These are phyloP conservation scores for Aspergillus transmontanensis DNA, from an alignment of 2,329 filamentous ascomycete genomes.

Conservation along the genomic window DNA sequence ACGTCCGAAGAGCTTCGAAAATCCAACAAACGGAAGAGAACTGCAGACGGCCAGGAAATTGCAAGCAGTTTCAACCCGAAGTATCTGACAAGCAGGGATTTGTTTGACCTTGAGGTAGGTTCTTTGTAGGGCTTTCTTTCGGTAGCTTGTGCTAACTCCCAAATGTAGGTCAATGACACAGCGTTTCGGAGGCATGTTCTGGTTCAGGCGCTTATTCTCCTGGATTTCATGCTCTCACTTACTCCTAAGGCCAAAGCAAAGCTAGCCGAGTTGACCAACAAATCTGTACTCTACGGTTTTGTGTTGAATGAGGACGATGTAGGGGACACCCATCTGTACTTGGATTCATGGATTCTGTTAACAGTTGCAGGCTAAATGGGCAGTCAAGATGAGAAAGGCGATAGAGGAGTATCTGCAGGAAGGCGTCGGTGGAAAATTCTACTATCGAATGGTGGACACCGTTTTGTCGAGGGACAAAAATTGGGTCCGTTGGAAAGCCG, in stretches of 20 bases:
- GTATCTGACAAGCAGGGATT: conserved; percentile 93
- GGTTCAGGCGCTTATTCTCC: conserved; percentile 89
- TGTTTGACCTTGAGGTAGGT: conserved; percentile 89
- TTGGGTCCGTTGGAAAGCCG: conserved; percentile 98
- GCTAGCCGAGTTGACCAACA: conserved; percentile 73
- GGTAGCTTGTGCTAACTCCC: conserved; percentile 23
- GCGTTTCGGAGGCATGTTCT: conserved; percentile 93
- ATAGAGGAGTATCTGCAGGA: conserved; percentile 84
- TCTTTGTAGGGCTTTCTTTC: neutral
- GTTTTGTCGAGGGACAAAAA: conserved; percentile 96
- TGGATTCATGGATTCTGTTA: conserved; percentile 12
- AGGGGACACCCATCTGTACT: conserved; percentile 24
- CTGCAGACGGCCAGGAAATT: conserved; percentile 62
- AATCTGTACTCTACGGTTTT: conserved; percentile 84
- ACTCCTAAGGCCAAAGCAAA: conserved; percentile 81
- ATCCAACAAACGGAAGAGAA: conserved; percentile 70
- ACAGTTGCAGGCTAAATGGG: conserved; percentile 73
- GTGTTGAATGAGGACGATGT: conserved; percentile 81
- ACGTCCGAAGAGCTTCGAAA: conserved; percentile 64
- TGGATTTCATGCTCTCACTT: conserved; percentile 93
- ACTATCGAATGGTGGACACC: conserved; percentile 94
- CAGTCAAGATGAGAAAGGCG: conserved; percentile 70
- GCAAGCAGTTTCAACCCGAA: conserved; percentile 89
- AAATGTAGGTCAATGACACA: conserved; percentile 76
- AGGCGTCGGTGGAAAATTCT: conserved; percentile 84